Conservation (phyloP, 768 basidiomycete species). For the Favolaschia claudopus region DNA sequence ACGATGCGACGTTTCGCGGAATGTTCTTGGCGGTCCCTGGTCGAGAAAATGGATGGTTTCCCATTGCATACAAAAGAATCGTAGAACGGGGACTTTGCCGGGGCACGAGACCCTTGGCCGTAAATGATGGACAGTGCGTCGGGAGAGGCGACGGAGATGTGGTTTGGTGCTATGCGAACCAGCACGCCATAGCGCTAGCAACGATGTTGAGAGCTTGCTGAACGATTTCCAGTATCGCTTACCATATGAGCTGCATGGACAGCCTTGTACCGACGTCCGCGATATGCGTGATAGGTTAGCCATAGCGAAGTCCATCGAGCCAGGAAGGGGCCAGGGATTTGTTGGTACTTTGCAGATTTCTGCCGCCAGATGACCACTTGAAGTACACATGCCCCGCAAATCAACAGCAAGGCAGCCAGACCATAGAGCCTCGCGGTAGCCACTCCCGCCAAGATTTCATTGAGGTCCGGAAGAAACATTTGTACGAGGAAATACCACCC, state of each 20-base stretch:
- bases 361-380: too few relatives aligned
- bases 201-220: neutral
- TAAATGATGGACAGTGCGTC: slow-evolving; percentile 39
- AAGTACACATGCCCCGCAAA: too few relatives aligned
- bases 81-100: slow-evolving; percentile 42
- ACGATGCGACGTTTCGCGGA: slow-evolving; percentile 38
- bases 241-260: slow-evolving; percentile 40
- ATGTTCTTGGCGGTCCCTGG: slow-evolving; percentile 39
- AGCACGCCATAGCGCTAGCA: slow-evolving; percentile 37
- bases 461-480: too few relatives aligned
- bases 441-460: too few relatives aligned
- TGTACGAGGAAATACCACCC: too few relatives aligned
- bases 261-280: slow-evolving; percentile 37
- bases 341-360: neutral
- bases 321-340: slow-evolving; percentile 40
- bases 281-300: slow-evolving; percentile 40
- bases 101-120: slow-evolving; percentile 38
- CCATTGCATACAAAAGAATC: slow-evolving; percentile 36
- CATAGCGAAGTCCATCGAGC: slow-evolving; percentile 40
- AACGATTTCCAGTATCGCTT: neutral
- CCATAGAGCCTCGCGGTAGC: too few relatives aligned
- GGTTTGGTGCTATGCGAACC: slow-evolving; percentile 42
- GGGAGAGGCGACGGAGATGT: slow-evolving; percentile 39
- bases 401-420: too few relatives aligned
- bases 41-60: slow-evolving; percentile 40